Percentiles rank a stretch among this genome's conserved stretches.
Evolutionary conservation across 495 filamentous ascomycete species (phyloP).

Genomic region (Xylaria scruposa): DNA sequence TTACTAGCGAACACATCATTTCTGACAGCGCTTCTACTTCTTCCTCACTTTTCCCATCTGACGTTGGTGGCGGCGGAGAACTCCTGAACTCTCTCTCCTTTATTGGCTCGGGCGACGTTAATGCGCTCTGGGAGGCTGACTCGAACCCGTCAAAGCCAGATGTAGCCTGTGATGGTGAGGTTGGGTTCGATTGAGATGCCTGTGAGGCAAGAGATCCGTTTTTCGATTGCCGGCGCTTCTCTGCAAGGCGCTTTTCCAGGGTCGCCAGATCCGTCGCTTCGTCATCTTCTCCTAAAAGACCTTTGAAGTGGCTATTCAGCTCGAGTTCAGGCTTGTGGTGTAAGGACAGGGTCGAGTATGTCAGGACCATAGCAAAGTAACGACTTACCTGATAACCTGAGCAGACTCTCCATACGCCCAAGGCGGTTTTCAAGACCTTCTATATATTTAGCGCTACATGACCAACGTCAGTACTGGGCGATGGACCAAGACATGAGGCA

Average conservation of each 20-base stretch:
- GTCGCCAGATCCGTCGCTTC: slow-evolving; percentile 88
- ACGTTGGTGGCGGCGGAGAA: slow-evolving; percentile 38
- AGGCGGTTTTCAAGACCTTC: slow-evolving; percentile 95
- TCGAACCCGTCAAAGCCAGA: slow-evolving; percentile 53
- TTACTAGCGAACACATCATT: slow-evolving; percentile 99
- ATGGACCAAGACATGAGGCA: background rate
- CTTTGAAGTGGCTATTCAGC: slow-evolving; percentile 35
- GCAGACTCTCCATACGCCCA: slow-evolving; percentile 88
- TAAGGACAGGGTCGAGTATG: background rate
- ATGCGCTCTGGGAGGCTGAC: slow-evolving; percentile 65
- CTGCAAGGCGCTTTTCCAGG: slow-evolving; percentile 80
- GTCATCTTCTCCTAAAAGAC: slow-evolving; percentile 81
- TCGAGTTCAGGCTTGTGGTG: background rate
- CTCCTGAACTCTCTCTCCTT: slow-evolving; percentile 51
- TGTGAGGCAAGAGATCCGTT: slow-evolving; percentile 51
- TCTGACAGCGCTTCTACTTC: slow-evolving; percentile 92
- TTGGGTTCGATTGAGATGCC: slow-evolving; percentile 50
- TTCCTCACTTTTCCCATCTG: slow-evolving; percentile 55
- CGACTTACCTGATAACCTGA: slow-evolving; percentile 76
- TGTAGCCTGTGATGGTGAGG: slow-evolving; percentile 52
- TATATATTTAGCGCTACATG: slow-evolving; percentile 85
- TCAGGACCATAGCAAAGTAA: background rate
- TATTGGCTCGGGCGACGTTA: slow-evolving; percentile 66
- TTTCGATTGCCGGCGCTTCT: slow-evolving; percentile 60
- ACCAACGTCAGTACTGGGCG: slow-evolving; percentile 33